Percentiles rank a stretch among this genome's conserved stretches.
Conservation (phyloP, 805 yeast species). For the Candida michaelii region DNA sequence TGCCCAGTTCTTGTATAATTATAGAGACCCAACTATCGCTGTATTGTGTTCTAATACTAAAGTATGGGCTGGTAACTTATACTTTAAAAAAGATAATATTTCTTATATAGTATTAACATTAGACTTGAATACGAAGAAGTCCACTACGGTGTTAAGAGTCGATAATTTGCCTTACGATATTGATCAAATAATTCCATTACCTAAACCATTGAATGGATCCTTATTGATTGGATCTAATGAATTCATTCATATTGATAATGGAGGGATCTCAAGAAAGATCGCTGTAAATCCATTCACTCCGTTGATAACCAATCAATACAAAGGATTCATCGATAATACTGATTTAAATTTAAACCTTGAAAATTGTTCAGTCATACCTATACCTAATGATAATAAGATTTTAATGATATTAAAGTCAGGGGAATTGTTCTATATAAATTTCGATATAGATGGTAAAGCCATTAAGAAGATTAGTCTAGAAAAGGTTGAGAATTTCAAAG, state of each 20-base stretch:
- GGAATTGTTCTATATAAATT: conserved; percentile 32
- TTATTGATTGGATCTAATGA: conserved; percentile 74
- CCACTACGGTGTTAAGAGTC: conserved; percentile 68
- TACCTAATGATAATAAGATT: conserved; percentile 37
- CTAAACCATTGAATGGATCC: conserved; percentile 67
- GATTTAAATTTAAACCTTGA: conserved; percentile 56
- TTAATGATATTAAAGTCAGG: conserved; percentile 34
- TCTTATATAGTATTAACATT: conserved; percentile 64
- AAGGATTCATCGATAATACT: conserved; percentile 47
- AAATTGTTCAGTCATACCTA: conserved; percentile 38
- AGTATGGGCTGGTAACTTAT: conserved; percentile 79
- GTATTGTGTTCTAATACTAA: conserved; percentile 53
- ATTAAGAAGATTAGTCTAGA: conserved; percentile 36
- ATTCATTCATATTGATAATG: conserved; percentile 73
- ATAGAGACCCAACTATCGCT: conserved; percentile 80
- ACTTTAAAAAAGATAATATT: conserved; percentile 60
- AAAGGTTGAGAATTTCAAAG: conserved; percentile 32
- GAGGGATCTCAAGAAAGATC: conserved; percentile 65
- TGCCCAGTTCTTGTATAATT: conserved; percentile 67
- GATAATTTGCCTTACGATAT: conserved; percentile 73
- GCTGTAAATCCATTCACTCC: conserved; percentile 59
- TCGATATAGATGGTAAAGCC: conserved; percentile 44
- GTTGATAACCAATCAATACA: conserved; percentile 33
- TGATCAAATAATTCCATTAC: conserved; percentile 60
- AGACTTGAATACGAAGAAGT: conserved; percentile 54